Conservation (phyloP, 805 yeast species). For the Blastobotrys chiropterorum region DNA sequence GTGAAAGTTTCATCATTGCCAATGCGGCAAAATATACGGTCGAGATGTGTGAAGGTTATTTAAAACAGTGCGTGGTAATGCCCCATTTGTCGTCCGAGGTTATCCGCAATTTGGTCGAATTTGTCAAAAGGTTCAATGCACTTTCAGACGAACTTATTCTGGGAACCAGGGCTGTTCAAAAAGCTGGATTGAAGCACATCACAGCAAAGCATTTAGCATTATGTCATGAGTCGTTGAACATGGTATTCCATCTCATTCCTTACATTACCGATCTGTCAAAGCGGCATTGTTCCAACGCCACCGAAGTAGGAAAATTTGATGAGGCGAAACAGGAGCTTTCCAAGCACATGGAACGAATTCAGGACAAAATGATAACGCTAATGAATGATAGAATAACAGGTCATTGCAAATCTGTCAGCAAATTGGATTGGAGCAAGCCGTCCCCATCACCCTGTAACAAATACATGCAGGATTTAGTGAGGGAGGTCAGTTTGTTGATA, state of each 20-base stretch:
- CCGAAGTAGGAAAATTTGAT: conserved; percentile 32
- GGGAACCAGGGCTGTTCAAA: conserved; percentile 71
- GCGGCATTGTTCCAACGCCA: conserved; percentile 24
- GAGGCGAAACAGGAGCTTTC: conserved; percentile 37
- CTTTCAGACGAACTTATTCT: conserved; percentile 55
- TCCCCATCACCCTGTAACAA: conserved; percentile 43
- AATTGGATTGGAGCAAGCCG: conserved; percentile 43
- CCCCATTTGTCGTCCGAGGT: conserved; percentile 36
- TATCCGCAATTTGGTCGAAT: conserved; percentile 32
- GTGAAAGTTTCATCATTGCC: conserved; percentile 53
- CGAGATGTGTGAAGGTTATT: conserved; percentile 42
- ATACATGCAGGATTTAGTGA: conserved; percentile 61
- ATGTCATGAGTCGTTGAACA: conserved; percentile 57
- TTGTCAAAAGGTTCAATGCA: conserved; percentile 47
- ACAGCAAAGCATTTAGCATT: conserved; percentile 67
- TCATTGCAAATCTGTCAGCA: conserved; percentile 44
- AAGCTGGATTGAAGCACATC: conserved; percentile 55
- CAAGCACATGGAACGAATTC: conserved; percentile 60
- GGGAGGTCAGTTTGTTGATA: conserved; percentile 59
- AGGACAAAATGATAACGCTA: conserved; percentile 57
- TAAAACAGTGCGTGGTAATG: conserved; percentile 51
- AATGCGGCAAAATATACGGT: conserved; percentile 41
- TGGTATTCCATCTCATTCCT: conserved; percentile 37
- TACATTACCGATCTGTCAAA: conserved; percentile 29
- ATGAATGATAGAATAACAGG: conserved; percentile 58